Evolutionary conservation across 2,329 filamentous ascomycete species (phyloP).

Genomic region (Zymoseptoria crescenta): DNA sequence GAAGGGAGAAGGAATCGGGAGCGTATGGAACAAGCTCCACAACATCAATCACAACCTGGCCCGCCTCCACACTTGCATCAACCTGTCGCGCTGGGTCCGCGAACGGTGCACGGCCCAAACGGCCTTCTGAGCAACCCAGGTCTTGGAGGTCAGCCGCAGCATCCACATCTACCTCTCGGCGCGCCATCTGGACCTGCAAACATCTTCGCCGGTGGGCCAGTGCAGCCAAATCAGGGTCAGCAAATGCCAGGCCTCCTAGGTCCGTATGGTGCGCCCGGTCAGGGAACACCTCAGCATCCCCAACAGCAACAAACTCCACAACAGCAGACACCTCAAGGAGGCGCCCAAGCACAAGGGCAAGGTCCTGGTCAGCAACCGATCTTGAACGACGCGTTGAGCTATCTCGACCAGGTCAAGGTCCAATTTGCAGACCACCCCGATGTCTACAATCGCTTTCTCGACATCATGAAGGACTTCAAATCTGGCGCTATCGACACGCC

Average conservation of each 20-base stretch:
- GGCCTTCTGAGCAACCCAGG: constrained; percentile 62
- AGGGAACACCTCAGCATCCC: constrained; percentile 21
- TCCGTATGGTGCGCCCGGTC: constrained; percentile 32
- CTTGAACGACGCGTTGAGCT: constrained; percentile 80
- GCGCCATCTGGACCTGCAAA: constrained; percentile 53
- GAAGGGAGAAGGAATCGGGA: constrained; percentile 55
- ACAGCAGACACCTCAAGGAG: constrained; percentile 20
- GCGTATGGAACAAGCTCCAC: constrained; percentile 58
- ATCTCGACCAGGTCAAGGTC: constrained; percentile 96
- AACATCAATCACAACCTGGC: constrained; percentile 79
- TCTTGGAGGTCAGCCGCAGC: constrained; percentile 42
- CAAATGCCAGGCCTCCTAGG: constrained; percentile 43
- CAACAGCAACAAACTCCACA: constrained; percentile 13
- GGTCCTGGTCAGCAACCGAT: constrained; percentile 79
- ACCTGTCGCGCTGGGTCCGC: constrained; percentile 71
- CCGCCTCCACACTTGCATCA: constrained; percentile 83
- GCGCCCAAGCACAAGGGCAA: constrained; percentile 37
- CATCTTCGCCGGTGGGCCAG: constrained; percentile 64
- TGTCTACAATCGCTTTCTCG: constrained; percentile 92
- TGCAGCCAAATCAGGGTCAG: constrained; percentile 53
- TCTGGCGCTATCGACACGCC: constrained; percentile 97
- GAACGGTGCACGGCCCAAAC: constrained; percentile 84
- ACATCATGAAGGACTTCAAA: constrained; percentile 99
- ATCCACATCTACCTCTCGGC: constrained; percentile 46
- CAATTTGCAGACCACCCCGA: constrained; percentile 95